A percentile compares a stretch with the other conserved stretches of the same genome.
Conservation (phyloP, 225 moss, liverwort and hornwort genomes). For the Marchantia paleacea region DNA sequence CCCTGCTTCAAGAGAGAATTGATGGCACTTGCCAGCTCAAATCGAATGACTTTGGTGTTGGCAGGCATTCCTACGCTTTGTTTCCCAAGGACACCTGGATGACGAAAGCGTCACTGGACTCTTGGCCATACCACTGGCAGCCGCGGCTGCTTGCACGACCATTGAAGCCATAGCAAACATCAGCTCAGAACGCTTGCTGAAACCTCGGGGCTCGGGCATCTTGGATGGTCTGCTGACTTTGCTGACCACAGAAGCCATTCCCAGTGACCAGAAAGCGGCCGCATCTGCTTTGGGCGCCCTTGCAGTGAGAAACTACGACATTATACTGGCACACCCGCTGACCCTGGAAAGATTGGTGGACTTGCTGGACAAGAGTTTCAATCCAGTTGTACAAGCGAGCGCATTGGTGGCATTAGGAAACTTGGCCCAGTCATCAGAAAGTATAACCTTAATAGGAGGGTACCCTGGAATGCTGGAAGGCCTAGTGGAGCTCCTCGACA, state of each 20-base stretch:
- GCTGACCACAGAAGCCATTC: neutral
- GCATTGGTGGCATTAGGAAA: conserved; percentile 17
- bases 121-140: conserved; percentile 9
- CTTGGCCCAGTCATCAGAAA: conserved; percentile 15
- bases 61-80: conserved; percentile 16
- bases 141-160: conserved; percentile 2
- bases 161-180: conserved; percentile 14
- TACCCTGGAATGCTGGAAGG: conserved; percentile 24
- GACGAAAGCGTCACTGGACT: conserved; percentile 12
- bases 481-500: conserved; percentile 19
- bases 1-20: too few relatives aligned
- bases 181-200: neutral
- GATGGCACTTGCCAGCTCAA: neutral
- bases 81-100: conserved; percentile 18
- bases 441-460: conserved; percentile 14
- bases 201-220: neutral
- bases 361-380: conserved; percentile 19
- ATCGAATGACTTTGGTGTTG: neutral
- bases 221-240: conserved; percentile 14
- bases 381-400: conserved; percentile 24
- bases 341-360: conserved; percentile 16
- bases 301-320: conserved; percentile 14
- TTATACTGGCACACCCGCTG: conserved; percentile 6
- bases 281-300: conserved; percentile 23
- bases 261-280: conserved; percentile 22